Evolutionary conservation across 2,329 filamentous ascomycete genomes (phyloP), one percentile per base, ranked within the genome.

Genomic region (Diplodia seriata): DNA sequence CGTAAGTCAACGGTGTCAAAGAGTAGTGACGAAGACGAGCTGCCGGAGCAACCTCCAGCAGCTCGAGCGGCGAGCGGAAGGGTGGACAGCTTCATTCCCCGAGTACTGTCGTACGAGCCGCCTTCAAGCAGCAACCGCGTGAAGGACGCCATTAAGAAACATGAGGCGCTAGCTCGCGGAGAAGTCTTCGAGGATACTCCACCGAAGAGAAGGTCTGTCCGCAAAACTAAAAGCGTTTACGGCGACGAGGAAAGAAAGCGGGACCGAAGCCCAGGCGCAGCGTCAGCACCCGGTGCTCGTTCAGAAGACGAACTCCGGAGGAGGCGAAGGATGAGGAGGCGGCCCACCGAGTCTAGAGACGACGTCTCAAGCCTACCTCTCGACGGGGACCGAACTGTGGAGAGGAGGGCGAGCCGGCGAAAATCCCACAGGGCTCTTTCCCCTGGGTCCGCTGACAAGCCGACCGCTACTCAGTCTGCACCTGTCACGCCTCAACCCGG

Each of bases 301-400:
- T 68, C 66, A 23, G 66, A 63, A 64, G 68, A 15, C 69, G 49
- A 64, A 73, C 75, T 20, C 76, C 75, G 47, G 68, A 54, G 76
- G 76, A 61, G 71, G 70, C 67, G 63, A 26, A 59, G 68, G 38
- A 55, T 69, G 23, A 65, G 70, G 26, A n/a, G 70, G 26, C 59
- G 66, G 29, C 43, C 53, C 11, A 62, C 40, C 31, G 47, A 53
- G 23, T 59, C 65, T 18, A 51, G 55, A 33, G 65, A 67, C 1
- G 49, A 54, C n/a, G n/a, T 57, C 26, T 23, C 56, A 12, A 63
- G 56, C 51, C 12, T 51, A 12, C 36, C 56, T 6, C n/a, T 49
- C 2, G 56, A 62, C 18, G 56, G 62, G 2, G 49, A 55, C 15
- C 49, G 36, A 29, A 14, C 38, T 7, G 36, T n/a, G 18, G 66